Conservation (phyloP, 345 rosid genomes). For the Mercurialis annua region DNA sequence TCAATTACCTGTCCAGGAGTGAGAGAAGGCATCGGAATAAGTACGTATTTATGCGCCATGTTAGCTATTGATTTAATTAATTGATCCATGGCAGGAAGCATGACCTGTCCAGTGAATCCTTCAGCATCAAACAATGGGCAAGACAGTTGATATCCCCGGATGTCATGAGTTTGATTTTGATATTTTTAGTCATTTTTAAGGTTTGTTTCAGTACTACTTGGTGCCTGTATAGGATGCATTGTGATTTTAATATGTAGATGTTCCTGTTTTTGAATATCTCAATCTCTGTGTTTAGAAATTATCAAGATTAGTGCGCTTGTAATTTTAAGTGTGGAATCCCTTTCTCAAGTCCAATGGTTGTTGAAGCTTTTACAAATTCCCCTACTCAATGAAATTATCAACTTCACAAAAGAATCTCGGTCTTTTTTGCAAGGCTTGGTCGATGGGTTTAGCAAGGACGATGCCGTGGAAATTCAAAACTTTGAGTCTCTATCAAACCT, state of each 20-base stretch:
- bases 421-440: slow-evolving; percentile 55
- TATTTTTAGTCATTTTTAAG: no score
- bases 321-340: not conserved
- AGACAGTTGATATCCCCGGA: slow-evolving; percentile 96
- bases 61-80: slow-evolving; percentile 52
- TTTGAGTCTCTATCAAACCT: slow-evolving; percentile 86
- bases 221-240: no score
- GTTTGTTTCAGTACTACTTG: no score
- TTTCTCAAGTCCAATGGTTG: slow-evolving; percentile 74
- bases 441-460: slow-evolving; percentile 61
- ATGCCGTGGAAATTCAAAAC: slow-evolving; percentile 71
- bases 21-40: slow-evolving; percentile 84
- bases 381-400: slow-evolving; percentile 73
- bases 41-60: slow-evolving; percentile 63
- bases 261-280: not conserved
- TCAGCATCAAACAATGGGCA: slow-evolving; percentile 87
- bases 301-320: not conserved
- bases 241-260: no score
- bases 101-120: slow-evolving; percentile 58
- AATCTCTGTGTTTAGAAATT: not conserved
- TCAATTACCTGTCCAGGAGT: slow-evolving; percentile 91
- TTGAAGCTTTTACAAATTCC: slow-evolving; percentile 78
- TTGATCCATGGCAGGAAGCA: slow-evolving; percentile 75
- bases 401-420: slow-evolving; percentile 63
- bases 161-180: no score